phyloP scores from a whole-genome alignment of 768 basidiomycete genomes.

The Gloeostereum incarnatum region DNA sequence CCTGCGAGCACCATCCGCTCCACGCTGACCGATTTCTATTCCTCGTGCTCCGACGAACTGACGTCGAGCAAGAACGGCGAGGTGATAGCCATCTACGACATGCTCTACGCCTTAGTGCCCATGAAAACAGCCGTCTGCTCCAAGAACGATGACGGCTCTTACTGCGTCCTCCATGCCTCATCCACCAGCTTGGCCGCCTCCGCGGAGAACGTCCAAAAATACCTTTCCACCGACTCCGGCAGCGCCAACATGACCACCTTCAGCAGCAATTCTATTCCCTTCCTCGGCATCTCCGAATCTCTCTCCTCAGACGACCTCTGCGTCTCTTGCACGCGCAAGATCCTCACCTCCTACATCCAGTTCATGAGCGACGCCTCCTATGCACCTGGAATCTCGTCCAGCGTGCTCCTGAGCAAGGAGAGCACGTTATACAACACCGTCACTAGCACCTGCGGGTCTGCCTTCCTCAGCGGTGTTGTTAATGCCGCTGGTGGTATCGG shows the following conservation, averaged over 20 bases:
- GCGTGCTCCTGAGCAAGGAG: constrained; percentile 61
- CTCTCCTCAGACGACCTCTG: constrained; percentile 52
- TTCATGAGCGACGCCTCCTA: constrained; percentile 70
- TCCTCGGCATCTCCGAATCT: constrained; percentile 64
- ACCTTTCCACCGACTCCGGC: constrained; percentile 14
- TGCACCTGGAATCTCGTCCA: constrained; percentile 60
- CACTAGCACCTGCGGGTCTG: constrained; percentile 51
- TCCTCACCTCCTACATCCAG: constrained; percentile 68
- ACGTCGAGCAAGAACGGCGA: constrained; percentile 31
- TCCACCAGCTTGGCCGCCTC: constrained; percentile 13
- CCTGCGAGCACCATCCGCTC: constrained; percentile 45
- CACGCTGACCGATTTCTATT: constrained; percentile 61
- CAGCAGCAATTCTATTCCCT: constrained; percentile 55
- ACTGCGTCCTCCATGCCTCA: constrained; percentile 51
- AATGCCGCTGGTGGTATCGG: constrained; percentile 59
- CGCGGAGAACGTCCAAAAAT: constrained; percentile 10
- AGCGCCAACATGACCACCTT: constrained; percentile 45
- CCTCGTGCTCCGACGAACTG: constrained; percentile 66
- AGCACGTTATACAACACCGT: constrained; percentile 54
- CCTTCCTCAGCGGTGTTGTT: constrained; percentile 61
- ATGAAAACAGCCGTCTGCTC: constrained; percentile 62
- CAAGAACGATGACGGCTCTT: constrained; percentile 62
- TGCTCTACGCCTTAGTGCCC: constrained; percentile 64
- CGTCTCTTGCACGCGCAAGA: constrained; percentile 69
- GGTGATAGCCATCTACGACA: constrained; percentile 69